A percentile compares a stretch with the other conserved stretches of the same genome.
Conservation (phyloP, 805 yeast species). For the Candida ovalis region DNA sequence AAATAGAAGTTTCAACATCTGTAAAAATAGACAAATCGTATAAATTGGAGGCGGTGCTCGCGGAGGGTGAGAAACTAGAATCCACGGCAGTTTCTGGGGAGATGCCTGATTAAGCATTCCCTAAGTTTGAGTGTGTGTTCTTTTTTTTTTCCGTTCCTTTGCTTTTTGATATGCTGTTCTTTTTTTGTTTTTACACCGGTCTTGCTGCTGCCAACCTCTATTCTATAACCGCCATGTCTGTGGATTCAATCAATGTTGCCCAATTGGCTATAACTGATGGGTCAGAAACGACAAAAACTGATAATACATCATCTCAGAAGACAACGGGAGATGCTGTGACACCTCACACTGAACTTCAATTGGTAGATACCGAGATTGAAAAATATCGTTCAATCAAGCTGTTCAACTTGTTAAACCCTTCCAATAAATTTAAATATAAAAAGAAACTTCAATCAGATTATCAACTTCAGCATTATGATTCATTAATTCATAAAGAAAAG, state of each 20-base stretch:
- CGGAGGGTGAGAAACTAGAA: too few species aligned
- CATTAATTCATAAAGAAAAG: neutral
- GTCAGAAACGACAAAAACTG: neutral
- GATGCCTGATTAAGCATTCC: too few species aligned
- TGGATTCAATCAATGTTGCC: neutral
- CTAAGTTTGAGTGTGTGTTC: too few species aligned
- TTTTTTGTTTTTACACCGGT: neutral
- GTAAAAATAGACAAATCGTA: too few species aligned
- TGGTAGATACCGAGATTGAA: neutral
- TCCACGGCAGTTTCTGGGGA: too few species aligned
- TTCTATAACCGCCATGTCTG: conserved; percentile 2
- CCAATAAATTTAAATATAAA: conserved; percentile 23
- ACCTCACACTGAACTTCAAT: neutral
- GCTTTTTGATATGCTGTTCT: too few species aligned
- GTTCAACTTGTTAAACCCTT: conserved; percentile 23
- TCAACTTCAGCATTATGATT: conserved; percentile 8
- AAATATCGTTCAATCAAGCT: conserved; percentile 12
- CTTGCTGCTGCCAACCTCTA: too few species aligned
- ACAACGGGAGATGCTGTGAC: neutral
- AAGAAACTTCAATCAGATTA: conserved; percentile 19
- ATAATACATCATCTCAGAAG: neutral
- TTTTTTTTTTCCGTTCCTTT: too few species aligned
- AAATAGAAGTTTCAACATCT: too few species aligned
- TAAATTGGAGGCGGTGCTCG: too few species aligned
- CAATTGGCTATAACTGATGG: conserved; percentile 2